Conservation (phyloP, 495 filamentous ascomycete species). For the Trichoderma gamsii region DNA sequence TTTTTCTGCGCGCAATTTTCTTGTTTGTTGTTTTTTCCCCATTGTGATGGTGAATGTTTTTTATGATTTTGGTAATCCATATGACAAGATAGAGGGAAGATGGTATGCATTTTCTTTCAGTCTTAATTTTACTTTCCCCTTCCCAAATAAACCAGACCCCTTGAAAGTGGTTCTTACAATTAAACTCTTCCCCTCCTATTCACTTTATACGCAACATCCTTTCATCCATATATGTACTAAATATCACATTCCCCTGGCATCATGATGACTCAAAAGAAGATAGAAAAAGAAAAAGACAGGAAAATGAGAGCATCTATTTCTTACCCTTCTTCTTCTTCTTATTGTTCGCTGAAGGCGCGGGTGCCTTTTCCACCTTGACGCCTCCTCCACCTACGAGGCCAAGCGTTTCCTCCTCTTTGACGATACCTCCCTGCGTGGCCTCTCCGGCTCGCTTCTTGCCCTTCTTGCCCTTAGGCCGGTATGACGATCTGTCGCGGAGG, state of each 20-base stretch:
- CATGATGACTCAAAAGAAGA: background rate
- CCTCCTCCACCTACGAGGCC: slow-evolving; percentile 57
- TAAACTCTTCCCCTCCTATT: no score
- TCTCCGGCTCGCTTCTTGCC: slow-evolving; percentile 73
- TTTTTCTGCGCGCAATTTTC: background rate
- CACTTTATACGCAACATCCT: no score
- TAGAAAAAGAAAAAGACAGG: no score
- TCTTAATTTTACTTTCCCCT: no score
- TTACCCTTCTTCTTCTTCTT: slow-evolving; percentile 71
- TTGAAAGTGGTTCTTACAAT: no score
- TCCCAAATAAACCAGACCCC: no score
- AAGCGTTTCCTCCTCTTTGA: slow-evolving; percentile 59
- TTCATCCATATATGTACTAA: background rate
- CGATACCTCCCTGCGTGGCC: slow-evolving; percentile 77
- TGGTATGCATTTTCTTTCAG: no score
- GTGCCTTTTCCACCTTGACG: slow-evolving; percentile 52
- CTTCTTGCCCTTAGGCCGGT: slow-evolving; percentile 85
- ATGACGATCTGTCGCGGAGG: slow-evolving; percentile 77
- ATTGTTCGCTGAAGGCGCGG: slow-evolving; percentile 22
- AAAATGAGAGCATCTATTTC: no score
- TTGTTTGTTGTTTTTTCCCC: background rate
- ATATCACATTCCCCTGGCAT: background rate
- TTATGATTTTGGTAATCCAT: no score
- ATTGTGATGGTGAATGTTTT: no score
- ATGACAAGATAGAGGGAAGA: no score